Evolutionary conservation across 2,329 filamentous ascomycete species (phyloP).

Genomic region (Pseudomassariella vexata): DNA sequence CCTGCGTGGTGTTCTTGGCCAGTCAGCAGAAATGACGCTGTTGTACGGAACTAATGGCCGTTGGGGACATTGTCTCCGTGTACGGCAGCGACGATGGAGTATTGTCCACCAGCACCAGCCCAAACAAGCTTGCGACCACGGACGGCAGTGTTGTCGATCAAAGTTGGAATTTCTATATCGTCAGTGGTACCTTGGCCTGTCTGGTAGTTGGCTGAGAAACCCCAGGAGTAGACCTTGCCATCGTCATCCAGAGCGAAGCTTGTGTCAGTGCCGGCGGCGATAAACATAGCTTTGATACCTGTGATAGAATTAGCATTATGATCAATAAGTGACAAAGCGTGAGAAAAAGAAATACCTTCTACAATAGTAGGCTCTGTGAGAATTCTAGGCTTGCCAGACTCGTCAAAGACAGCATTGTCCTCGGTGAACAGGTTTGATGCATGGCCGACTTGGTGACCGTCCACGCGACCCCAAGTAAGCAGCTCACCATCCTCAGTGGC

Average conservation of each 20-base stretch:
- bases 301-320: too few species aligned
- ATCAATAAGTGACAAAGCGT: too few species aligned
- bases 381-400: slow-evolving; percentile 62
- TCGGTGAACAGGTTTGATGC: slow-evolving; percentile 49
- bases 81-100: slow-evolving; percentile 54
- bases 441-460: slow-evolving; percentile 49
- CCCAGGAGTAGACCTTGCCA: slow-evolving; percentile 72
- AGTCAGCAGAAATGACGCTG: too few species aligned
- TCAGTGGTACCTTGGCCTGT: slow-evolving; percentile 74
- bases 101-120: slow-evolving; percentile 87
- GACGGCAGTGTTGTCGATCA: slow-evolving; percentile 81
- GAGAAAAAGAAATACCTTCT: slow-evolving; percentile 35
- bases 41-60: slow-evolving; percentile 3
- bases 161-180: slow-evolving; percentile 69
- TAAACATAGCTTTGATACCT: slow-evolving; percentile 46
- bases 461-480: slow-evolving; percentile 40
- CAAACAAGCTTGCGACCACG: slow-evolving; percentile 67
- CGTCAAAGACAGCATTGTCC: slow-evolving; percentile 58
- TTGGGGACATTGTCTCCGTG: slow-evolving; percentile 9
- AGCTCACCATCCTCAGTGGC: slow-evolving; percentile 34
- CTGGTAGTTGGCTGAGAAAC: slow-evolving; percentile 76
- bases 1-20: too few species aligned
- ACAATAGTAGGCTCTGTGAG: slow-evolving; percentile 60
- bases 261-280: slow-evolving; percentile 66
- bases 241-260: slow-evolving; percentile 63